phyloP scores from a whole-genome alignment of 1,284 basidiomycete species.

The Cerrena zonata region DNA sequence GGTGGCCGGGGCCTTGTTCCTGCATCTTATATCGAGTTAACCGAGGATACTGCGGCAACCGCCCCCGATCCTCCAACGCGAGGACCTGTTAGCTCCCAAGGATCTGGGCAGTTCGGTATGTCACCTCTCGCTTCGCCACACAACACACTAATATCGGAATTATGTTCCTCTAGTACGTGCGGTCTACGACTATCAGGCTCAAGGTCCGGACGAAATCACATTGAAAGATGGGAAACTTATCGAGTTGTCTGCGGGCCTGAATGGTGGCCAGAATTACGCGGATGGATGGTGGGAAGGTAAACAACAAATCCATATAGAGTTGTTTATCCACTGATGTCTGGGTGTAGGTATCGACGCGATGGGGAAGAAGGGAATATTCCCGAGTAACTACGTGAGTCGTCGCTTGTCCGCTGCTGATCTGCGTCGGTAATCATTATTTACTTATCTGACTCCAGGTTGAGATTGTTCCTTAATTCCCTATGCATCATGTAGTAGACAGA shows the following conservation, averaged over 20 bases:
- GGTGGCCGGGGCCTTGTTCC: constrained; percentile 71
- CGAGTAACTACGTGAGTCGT: constrained; percentile 73
- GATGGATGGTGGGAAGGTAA: constrained; percentile 82
- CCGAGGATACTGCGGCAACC: constrained; percentile 19
- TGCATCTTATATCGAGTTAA: constrained; percentile 62
- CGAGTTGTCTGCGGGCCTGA: constrained; percentile 55
- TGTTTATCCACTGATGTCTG: constrained; percentile 13
- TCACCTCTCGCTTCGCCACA: neutral
- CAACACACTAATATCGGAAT: no score
- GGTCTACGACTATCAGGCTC: constrained; percentile 63
- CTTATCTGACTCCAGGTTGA: constrained; percentile 14
- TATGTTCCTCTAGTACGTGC: constrained; percentile 63
- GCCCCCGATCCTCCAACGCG: constrained; percentile 9
- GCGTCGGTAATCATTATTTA: constrained; percentile 8
- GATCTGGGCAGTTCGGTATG: constrained; percentile 44
- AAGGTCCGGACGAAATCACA: constrained; percentile 64
- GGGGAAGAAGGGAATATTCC: constrained; percentile 73
- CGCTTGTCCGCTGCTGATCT: neutral
- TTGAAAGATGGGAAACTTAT: constrained; percentile 57
- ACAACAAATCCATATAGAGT: constrained; percentile 10
- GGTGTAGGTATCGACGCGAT: constrained; percentile 49
- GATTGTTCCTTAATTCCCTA: constrained; percentile 12
- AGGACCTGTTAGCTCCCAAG: constrained; percentile 18
- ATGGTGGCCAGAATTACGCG: constrained; percentile 59
- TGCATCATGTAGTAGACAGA: no score